Evolutionary conservation across 345 rosid species (phyloP).

Genomic region (Viola odorata): DNA sequence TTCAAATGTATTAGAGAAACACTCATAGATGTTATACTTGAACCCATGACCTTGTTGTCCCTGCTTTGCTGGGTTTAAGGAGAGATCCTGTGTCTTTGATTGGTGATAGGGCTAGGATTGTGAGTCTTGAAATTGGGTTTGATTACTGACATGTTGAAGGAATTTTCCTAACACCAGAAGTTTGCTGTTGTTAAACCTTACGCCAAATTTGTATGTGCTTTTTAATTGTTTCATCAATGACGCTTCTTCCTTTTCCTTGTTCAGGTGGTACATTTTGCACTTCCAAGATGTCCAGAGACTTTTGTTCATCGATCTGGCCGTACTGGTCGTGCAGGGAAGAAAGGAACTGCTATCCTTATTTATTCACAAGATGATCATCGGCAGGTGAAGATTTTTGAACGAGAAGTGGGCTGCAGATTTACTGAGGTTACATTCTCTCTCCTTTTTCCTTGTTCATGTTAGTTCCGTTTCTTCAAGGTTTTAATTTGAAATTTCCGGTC

Average conservation of each 20-base stretch:
- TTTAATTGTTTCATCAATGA: no score
- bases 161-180: no score
- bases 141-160: no score
- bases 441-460: neutral
- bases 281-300: slow-evolving; percentile 81
- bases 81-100: no score
- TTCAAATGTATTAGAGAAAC: no score
- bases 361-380: slow-evolving; percentile 65
- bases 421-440: slow-evolving; percentile 45
- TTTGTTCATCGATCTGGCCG: slow-evolving; percentile 98
- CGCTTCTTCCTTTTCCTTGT: neutral
- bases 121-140: no score
- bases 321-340: slow-evolving; percentile 99
- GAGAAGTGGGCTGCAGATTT: slow-evolving; percentile 89
- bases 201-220: no score
- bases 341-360: slow-evolving; percentile 82
- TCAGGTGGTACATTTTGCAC: slow-evolving; percentile 85
- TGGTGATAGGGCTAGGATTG: no score
- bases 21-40: no score
- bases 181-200: no score
- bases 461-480: neutral
- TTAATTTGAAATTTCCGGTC: neutral
- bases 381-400: slow-evolving; percentile 59
- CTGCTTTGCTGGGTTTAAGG: no score
- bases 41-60: no score